phyloP scores from a whole-genome alignment of 164 flowering plant genomes.

The Chimonanthus praecox region DNA sequence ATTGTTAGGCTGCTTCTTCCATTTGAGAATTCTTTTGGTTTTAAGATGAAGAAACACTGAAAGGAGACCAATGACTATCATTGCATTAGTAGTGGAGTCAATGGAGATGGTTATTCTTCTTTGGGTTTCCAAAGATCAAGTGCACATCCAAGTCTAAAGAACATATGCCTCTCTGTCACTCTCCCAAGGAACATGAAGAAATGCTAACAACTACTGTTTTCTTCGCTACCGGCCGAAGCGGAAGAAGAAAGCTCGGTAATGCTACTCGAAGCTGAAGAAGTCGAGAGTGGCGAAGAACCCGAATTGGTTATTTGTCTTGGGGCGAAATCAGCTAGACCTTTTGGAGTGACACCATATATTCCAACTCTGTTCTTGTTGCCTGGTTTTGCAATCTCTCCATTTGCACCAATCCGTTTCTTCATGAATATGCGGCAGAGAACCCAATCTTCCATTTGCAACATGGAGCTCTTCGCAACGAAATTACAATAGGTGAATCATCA shows the following conservation, averaged over 20 bases:
- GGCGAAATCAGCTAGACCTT: background rate
- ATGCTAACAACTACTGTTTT: conserved; percentile 1
- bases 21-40: too few relatives aligned
- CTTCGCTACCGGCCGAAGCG: background rate
- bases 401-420: conserved; percentile 13
- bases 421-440: conserved; percentile 20
- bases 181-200: background rate
- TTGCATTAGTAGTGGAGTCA: too few relatives aligned
- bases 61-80: too few relatives aligned
- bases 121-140: too few relatives aligned
- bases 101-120: too few relatives aligned
- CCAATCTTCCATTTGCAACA: conserved; percentile 16
- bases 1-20: too few relatives aligned
- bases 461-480: background rate
- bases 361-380: background rate
- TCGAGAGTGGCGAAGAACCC: background rate
- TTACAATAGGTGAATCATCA: background rate
- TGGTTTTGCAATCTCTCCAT: conserved; percentile 4
- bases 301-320: too few relatives aligned
- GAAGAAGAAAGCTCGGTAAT: conserved; percentile 8
- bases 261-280: background rate
- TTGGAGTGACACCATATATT: background rate
- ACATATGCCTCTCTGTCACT: background rate
- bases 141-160: background rate
- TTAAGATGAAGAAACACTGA: too few relatives aligned